phyloP scores from a whole-genome alignment of 371 early-diverging fungal species.

The Mucor lusitanicus region DNA sequence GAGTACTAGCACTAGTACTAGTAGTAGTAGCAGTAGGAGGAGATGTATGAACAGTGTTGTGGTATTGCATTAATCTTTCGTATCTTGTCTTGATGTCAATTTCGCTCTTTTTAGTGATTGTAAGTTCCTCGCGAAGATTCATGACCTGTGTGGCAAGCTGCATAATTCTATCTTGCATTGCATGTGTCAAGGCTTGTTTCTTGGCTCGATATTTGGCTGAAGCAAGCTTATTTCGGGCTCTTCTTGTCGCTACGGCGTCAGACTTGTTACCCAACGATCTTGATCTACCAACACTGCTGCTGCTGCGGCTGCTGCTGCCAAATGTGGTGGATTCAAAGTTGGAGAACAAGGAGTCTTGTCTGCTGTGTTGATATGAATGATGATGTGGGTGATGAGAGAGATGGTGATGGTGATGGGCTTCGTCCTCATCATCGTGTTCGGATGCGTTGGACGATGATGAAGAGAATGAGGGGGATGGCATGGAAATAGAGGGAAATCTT shows the following conservation, averaged over 20 bases:
- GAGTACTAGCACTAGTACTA: not conserved
- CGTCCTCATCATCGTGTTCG: constrained; percentile 3
- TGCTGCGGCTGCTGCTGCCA: not conserved
- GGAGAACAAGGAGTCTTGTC: not conserved
- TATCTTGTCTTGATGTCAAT: constrained; percentile 5
- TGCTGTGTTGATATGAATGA: not conserved
- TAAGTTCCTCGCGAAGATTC: constrained; percentile 9
- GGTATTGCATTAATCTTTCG: constrained; percentile 2
- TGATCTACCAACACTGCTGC: not conserved
- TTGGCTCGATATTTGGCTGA: constrained; percentile 70
- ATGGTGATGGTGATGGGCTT: not conserved
- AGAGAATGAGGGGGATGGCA: constrained; percentile 4
- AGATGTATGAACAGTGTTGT: not conserved
- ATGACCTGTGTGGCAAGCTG: constrained; percentile 23
- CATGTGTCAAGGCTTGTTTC: constrained; percentile 34
- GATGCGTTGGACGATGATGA: not conserved
- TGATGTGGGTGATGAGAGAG: not conserved
- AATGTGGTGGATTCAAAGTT: not conserved
- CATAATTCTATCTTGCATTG: constrained; percentile 25
- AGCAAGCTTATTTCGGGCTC: constrained; percentile 66
- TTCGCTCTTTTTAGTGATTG: constrained; percentile 8
- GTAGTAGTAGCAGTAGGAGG: too few relatives aligned
- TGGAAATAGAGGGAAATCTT: not conserved
- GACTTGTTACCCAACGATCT: not conserved
- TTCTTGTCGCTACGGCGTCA: constrained; percentile 21